Base-by-base conservation (phyloP, 805 yeast genomes). In the Candida xiaguanensis region DNA sequence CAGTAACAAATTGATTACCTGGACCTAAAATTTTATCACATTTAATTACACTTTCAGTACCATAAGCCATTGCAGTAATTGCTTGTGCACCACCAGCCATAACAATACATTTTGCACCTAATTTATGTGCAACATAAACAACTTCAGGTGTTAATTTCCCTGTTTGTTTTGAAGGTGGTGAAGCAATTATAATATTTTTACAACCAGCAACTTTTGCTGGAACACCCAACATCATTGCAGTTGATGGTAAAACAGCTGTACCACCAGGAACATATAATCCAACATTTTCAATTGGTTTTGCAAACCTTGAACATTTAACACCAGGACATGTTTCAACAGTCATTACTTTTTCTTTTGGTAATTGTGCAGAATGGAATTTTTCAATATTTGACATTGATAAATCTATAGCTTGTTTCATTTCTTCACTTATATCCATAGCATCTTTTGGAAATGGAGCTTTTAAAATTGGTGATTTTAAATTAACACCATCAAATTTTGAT, bases 71-170 rank as follows among this genome's bases (percentile, higher is more conserved):
- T 4, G 99, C 95, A 34, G 97, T 95, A 38, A 93, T 87, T 5
- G 99, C 99, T 71, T 93, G 99, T 3, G 99, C 99, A 56, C 99
- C 99, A 53, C 99, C 99, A 1, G 99, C 99, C 52, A 93, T 72
- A 8, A 93, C 88, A 55, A 93, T 89, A 51, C 82, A 77, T 43
- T 79, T 74, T 30, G 97, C 98, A 42, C 97, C 97, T 48, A 93
- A 82, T 63, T 89, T 89, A 64, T 88, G 87, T 15, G 99, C 99
- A 40, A 93, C 97, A 53, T 93, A 93, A 13, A 89, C 96, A 39
- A 93, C 96, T 61, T 93, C 99, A 3, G 99, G 98, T 5, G 96
- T 87, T 47, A 93, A 74, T 40, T 78, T 85, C 32, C 99, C 99
- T 47, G 93, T 95, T 39, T 80, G 74, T 48, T 96, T 80, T 13